Evolutionary conservation across 1,139 yeast genomes (phyloP).

Genomic region (Yamadazyma jaroonii): DNA sequence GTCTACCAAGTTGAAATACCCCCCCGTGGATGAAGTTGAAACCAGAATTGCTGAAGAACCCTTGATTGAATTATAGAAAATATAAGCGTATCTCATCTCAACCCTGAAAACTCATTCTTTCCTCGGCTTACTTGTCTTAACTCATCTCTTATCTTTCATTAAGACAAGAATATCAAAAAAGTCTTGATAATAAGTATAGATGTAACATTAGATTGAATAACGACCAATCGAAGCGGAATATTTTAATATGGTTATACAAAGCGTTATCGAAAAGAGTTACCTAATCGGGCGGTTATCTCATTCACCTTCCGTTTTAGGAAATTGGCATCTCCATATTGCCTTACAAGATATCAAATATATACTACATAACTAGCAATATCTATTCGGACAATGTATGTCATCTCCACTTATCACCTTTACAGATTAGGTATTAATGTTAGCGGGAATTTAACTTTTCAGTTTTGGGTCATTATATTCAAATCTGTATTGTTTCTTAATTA

Average conservation of each 20-base stretch:
- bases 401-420: no score
- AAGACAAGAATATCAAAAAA: not conserved
- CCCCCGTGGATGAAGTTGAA: constrained; percentile 15
- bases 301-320: not conserved
- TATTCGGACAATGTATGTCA: no score
- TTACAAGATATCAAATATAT: no score
- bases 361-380: no score
- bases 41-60: constrained; percentile 25
- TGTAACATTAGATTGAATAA: not conserved
- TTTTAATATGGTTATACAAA: no score
- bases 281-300: not conserved
- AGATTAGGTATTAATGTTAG: no score
- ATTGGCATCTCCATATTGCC: not conserved
- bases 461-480: no score
- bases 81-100: not conserved
- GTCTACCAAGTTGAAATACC: constrained; percentile 14
- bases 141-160: not conserved
- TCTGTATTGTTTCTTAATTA: no score
- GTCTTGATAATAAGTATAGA: not conserved
- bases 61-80: constrained; percentile 31
- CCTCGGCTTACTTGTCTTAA: no score
- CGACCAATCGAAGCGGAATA: no score
- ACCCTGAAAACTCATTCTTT: not conserved
- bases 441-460: no score
- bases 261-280: not conserved